These are phyloP conservation scores for Exserohilum turcica DNA, from an alignment of 2,329 filamentous ascomycete genomes.

Conservation along the genomic window DNA sequence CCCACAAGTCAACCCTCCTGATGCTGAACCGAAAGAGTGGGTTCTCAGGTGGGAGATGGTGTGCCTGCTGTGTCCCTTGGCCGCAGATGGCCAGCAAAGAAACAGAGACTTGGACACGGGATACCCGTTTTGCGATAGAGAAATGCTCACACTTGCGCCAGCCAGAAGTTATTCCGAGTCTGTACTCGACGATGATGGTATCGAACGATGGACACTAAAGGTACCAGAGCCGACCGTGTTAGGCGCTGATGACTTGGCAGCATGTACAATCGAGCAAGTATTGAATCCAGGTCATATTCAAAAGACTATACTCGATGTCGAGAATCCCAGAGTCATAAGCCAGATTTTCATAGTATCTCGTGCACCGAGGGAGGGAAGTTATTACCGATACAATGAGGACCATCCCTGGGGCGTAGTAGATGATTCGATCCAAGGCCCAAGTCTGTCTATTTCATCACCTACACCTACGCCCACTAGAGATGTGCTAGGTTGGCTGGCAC, in stretches of 20 bases:
- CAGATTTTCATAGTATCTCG: constrained; percentile 1
- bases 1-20: not conserved
- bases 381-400: not conserved
- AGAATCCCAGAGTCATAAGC: not conserved
- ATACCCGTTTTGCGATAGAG: not conserved
- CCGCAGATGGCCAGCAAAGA: not conserved
- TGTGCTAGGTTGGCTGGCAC: too few species aligned
- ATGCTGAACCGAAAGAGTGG: not conserved
- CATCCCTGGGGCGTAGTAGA: not conserved
- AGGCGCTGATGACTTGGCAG: not conserved
- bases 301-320: too few species aligned
- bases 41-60: not conserved
- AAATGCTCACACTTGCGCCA: not conserved
- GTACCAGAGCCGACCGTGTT: not conserved
- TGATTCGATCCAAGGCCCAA: not conserved
- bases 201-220: not conserved
- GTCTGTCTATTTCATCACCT: not conserved
- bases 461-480: not conserved
- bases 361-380: not conserved
- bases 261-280: not conserved
- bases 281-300: not conserved
- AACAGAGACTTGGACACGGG: not conserved
- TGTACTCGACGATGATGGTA: not conserved
- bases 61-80: not conserved
- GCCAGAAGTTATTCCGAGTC: not conserved